Conservation (phyloP, 306 rosid species). For the Cyamopsis tetragonoloba region DNA sequence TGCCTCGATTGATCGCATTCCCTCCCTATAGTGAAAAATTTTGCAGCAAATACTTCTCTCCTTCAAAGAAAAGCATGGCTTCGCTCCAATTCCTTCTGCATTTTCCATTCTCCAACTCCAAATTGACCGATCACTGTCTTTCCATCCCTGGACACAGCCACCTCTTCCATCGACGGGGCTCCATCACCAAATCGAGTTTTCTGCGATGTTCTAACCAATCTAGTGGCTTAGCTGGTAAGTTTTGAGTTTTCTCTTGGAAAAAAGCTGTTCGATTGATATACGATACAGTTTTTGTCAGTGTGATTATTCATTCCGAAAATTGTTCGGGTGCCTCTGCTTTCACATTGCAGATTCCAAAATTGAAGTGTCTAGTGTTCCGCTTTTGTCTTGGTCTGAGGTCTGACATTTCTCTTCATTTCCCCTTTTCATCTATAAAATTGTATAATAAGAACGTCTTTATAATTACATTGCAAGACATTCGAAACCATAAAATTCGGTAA, state of each 20-base stretch:
- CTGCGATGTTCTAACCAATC: conserved; percentile 29
- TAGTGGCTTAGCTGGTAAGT: conserved; percentile 33
- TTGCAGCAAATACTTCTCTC: background rate
- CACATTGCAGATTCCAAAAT: conserved; percentile 40
- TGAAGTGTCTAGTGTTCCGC: conserved; percentile 43
- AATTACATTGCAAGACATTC: background rate
- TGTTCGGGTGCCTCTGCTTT: background rate
- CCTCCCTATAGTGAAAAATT: no score
- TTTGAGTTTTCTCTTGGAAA: background rate
- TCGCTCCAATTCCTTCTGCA: conserved; percentile 28
- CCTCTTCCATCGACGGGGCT: conserved; percentile 18
- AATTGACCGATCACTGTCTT: background rate
- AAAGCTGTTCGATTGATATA: background rate
- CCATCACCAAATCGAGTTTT: background rate
- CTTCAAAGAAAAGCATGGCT: conserved; percentile 26
- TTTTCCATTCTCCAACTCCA: background rate
- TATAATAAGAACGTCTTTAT: no score
- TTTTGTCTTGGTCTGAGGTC: conserved; percentile 59
- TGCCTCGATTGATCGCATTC: background rate
- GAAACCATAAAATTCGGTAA: background rate
- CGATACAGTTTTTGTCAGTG: background rate
- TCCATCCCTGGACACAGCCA: background rate
- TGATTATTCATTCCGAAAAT: background rate
- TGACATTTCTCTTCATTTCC: background rate
- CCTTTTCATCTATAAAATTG: no score